Percentiles rank a stretch among this genome's conserved stretches.
phyloP scores from a whole-genome alignment of 768 basidiomycete species.

The Mycena venus region DNA sequence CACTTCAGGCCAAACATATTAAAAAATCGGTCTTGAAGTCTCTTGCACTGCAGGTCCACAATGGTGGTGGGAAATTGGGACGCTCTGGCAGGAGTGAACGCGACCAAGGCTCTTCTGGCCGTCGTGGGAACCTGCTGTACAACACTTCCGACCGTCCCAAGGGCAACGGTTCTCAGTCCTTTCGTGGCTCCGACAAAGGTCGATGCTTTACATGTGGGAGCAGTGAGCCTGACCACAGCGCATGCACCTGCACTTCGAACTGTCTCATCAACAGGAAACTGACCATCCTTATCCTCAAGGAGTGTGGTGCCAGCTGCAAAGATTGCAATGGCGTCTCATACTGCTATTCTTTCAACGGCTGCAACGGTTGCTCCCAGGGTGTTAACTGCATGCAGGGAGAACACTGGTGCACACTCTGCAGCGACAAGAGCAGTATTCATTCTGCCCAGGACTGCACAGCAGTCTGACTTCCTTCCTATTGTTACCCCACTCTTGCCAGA shows the following conservation, averaged over 20 bases:
- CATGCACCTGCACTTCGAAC: neutral
- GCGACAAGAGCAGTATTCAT: constrained; percentile 9
- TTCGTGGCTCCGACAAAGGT: neutral
- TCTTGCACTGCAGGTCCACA: too few relatives aligned
- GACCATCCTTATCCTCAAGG: neutral
- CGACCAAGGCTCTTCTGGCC: neutral
- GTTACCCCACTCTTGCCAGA: constrained; percentile 39
- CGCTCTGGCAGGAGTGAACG: neutral
- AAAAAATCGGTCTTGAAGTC: neutral
- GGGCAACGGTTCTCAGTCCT: neutral
- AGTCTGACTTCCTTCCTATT: constrained; percentile 34
- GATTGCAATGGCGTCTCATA: neutral
- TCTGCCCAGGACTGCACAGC: constrained; percentile 31
- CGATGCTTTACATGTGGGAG: constrained; percentile 31
- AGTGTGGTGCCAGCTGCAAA: neutral
- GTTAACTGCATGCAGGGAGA: neutral
- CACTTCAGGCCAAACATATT: neutral
- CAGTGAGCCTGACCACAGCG: constrained; percentile 4
- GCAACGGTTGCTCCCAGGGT: neutral
- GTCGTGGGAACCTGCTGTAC: neutral
- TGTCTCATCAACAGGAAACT: neutral
- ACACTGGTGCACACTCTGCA: constrained; percentile 38
- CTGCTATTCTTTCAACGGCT: neutral
- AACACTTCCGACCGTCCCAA: neutral
- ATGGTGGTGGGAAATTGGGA: too few relatives aligned